Evolutionary conservation across 345 rosid species (phyloP).

Genomic region (Acer yangbiense): DNA sequence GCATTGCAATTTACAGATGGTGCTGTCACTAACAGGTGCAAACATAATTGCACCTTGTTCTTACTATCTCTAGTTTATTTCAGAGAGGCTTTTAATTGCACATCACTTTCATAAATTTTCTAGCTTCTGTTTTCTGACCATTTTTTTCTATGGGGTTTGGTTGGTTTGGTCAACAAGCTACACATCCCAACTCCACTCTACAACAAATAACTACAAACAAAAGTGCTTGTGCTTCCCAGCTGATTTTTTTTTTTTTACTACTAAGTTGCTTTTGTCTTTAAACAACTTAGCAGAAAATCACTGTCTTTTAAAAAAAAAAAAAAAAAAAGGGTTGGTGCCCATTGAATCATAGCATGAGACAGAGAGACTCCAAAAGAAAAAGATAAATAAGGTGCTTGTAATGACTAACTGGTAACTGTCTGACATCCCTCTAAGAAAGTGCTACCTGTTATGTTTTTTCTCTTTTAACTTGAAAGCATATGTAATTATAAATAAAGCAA

Average conservation of each 20-base stretch:
- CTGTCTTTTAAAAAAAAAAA: not conserved
- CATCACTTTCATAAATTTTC: slow-evolving; percentile 24
- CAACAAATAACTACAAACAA: not conserved
- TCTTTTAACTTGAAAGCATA: slow-evolving; percentile 1
- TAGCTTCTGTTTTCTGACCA: slow-evolving; percentile 20
- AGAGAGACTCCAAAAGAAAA: not conserved
- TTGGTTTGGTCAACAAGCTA: slow-evolving; percentile 9
- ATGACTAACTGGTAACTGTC: slow-evolving; percentile 8
- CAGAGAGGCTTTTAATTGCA: not conserved
- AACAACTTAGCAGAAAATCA: not conserved
- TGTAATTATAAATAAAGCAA: not conserved
- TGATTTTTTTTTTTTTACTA: no score
- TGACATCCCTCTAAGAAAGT: slow-evolving; percentile 15
- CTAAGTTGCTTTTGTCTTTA: not conserved
- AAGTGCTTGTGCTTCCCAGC: not conserved
- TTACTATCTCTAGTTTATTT: not conserved
- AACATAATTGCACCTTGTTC: not conserved
- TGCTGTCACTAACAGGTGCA: not conserved
- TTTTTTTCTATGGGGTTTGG: not conserved
- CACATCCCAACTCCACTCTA: not conserved
- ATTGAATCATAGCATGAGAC: not conserved
- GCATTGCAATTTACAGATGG: not conserved
- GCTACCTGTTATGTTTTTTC: slow-evolving; percentile 5
- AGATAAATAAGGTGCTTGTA: slow-evolving; percentile 8
- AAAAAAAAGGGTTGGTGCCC: not conserved